These are phyloP conservation scores for Apocynum venetum DNA, from an alignment of 257 asterid genomes.

Conservation along the genomic window DNA sequence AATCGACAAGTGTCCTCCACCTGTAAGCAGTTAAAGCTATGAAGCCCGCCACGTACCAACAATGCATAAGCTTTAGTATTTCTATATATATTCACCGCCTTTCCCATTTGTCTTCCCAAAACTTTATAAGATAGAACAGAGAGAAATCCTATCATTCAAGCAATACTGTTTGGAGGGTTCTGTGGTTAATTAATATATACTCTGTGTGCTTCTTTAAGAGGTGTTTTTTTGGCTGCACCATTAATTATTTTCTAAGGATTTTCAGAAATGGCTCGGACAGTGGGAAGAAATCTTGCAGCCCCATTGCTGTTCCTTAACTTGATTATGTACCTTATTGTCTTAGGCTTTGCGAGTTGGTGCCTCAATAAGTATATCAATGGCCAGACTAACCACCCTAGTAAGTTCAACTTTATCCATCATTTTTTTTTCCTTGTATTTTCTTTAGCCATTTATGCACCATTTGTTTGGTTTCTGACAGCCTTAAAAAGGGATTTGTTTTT, in stretches of 20 bases:
- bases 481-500: no score
- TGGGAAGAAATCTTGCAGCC: constrained; percentile 67
- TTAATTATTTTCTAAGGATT: not conserved
- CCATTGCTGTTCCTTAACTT: constrained; percentile 75
- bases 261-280: constrained; percentile 56
- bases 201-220: not conserved
- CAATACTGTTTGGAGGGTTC: not conserved
- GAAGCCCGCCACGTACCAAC: constrained; percentile 23
- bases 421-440: not conserved
- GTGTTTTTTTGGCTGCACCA: not conserved
- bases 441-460: not conserved
- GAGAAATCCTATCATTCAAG: not conserved
- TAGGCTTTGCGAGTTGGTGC: constrained; percentile 92
- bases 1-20: constrained; percentile 30
- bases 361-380: constrained; percentile 71
- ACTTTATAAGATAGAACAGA: not conserved
- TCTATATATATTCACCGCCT: constrained; percentile 3
- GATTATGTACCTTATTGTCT: constrained; percentile 58
- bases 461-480: no score
- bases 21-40: constrained; percentile 17
- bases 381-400: constrained; percentile 78
- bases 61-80: not conserved
- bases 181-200: not conserved
- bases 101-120: not conserved
- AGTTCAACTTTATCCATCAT: constrained; percentile 2